Conservation (phyloP, 495 filamentous ascomycete genomes). For the Xylaria cubensis region DNA sequence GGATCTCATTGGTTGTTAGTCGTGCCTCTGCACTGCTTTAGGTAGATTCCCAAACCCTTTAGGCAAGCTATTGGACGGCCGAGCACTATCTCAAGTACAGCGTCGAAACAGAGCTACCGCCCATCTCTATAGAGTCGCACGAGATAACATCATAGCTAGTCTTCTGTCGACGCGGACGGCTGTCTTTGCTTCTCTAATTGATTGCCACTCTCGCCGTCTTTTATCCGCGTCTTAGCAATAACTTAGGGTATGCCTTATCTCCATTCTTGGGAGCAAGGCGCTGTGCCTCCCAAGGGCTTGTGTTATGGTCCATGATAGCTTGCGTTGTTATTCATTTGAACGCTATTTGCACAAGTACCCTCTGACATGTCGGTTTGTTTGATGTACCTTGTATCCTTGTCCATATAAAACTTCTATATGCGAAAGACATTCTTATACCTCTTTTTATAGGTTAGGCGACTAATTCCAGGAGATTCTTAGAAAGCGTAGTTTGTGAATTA, state of each 20-base stretch:
- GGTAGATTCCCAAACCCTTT: conserved; percentile 21
- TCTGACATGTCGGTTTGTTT: conserved; percentile 27
- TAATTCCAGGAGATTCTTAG: too few relatives aligned
- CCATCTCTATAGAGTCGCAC: conserved; percentile 1
- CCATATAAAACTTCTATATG: conserved; percentile 6
- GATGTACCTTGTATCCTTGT: conserved; percentile 3
- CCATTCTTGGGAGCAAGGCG: background rate
- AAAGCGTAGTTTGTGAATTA: too few relatives aligned
- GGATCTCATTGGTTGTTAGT: conserved; percentile 31
- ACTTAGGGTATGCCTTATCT: conserved; percentile 30
- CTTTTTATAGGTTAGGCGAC: too few relatives aligned
- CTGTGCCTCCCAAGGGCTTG: background rate
- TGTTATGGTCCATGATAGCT: conserved; percentile 9
- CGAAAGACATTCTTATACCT: background rate
- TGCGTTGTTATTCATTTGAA: background rate
- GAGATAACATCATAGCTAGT: conserved; percentile 5
- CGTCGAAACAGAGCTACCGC: background rate
- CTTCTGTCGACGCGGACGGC: background rate
- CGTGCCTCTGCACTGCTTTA: conserved; percentile 33
- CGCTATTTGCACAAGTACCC: conserved; percentile 19
- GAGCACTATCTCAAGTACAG: background rate
- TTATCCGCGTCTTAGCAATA: conserved; percentile 32
- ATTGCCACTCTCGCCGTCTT: conserved; percentile 33
- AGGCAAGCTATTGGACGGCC: background rate
- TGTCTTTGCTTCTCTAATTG: conserved; percentile 11